A percentile compares a stretch with the other conserved stretches of the same genome.
phyloP scores from a whole-genome alignment of 176 grass and related monocot genomes.

The Urochloa ruziziensis region DNA sequence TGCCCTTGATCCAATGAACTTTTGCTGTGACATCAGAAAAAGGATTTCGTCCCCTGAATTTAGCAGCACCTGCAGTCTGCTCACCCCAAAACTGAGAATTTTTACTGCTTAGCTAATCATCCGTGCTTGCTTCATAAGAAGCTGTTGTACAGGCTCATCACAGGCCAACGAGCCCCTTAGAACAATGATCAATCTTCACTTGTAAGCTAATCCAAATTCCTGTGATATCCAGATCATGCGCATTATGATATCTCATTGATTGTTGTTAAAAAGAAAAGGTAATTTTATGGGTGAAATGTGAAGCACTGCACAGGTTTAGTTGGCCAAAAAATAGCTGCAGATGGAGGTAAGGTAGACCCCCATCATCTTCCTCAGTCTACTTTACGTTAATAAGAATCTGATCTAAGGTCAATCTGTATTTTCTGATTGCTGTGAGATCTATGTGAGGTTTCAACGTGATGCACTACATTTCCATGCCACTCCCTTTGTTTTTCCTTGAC shows the following conservation, averaged over 20 bases:
- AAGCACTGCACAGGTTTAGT: neutral
- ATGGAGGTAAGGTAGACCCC: neutral
- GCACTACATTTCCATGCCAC: too few relatives aligned
- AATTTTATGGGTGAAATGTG: neutral
- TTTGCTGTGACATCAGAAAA: neutral
- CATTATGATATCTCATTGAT: neutral
- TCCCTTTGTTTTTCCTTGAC: too few relatives aligned
- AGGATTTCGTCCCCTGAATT: neutral
- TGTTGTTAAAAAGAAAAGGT: neutral
- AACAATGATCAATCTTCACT: neutral
- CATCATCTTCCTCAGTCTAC: neutral
- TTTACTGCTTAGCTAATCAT: neutral
- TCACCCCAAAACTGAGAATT: neutral
- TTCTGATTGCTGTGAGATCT: neutral
- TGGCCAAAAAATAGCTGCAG: neutral
- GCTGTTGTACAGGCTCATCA: constrained; percentile 12
- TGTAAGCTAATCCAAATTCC: neutral
- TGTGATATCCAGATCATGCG: neutral
- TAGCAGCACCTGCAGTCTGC: neutral
- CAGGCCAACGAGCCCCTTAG: neutral
- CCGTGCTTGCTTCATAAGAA: constrained; percentile 8
- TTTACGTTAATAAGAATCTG: neutral
- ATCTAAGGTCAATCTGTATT: neutral
- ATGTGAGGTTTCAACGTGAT: neutral
- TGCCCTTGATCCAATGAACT: constrained; percentile 43